Evolutionary conservation across 2,329 filamentous ascomycete genomes (phyloP).

Genomic region (Phialocephala sp.): DNA sequence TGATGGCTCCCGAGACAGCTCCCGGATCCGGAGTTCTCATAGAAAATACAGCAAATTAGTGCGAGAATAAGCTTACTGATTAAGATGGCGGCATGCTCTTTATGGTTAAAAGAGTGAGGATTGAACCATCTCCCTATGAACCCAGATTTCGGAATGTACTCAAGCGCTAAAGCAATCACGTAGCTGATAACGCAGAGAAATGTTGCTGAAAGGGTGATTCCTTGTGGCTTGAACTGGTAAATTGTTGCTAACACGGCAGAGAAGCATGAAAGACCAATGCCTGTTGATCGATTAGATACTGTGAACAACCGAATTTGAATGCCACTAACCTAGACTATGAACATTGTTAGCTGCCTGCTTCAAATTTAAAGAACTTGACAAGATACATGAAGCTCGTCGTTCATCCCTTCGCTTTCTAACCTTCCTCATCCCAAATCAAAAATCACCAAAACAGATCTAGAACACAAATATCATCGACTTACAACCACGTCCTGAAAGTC

Average conservation of each 20-base stretch:
- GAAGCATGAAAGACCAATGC: constrained; percentile 44
- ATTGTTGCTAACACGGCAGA: constrained; percentile 49
- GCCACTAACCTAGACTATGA: not conserved
- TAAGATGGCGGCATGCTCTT: constrained; percentile 70
- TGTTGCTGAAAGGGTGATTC: constrained; percentile 48
- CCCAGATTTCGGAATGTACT: constrained; percentile 43
- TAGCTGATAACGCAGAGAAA: constrained; percentile 52
- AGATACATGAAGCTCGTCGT: not conserved
- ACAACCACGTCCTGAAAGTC: constrained; percentile 47
- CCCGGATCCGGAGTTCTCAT: too few species aligned
- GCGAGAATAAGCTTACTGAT: too few species aligned
- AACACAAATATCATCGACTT: constrained; percentile 2
- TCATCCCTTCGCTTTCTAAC: not conserved
- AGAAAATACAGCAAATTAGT: too few species aligned
- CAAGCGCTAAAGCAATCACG: constrained; percentile 37
- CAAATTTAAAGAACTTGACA: not conserved
- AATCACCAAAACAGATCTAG: not conserved
- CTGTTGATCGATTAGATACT: constrained; percentile 20
- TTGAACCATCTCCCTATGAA: constrained; percentile 59
- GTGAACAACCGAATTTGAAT: not conserved
- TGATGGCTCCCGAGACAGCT: too few species aligned
- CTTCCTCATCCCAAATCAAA: not conserved
- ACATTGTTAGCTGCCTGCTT: not conserved
- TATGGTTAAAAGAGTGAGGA: constrained; percentile 71
- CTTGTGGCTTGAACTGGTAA: constrained; percentile 54